Evolutionary conservation across 441 rosid species (phyloP).

Genomic region (Pelargonium australe): DNA sequence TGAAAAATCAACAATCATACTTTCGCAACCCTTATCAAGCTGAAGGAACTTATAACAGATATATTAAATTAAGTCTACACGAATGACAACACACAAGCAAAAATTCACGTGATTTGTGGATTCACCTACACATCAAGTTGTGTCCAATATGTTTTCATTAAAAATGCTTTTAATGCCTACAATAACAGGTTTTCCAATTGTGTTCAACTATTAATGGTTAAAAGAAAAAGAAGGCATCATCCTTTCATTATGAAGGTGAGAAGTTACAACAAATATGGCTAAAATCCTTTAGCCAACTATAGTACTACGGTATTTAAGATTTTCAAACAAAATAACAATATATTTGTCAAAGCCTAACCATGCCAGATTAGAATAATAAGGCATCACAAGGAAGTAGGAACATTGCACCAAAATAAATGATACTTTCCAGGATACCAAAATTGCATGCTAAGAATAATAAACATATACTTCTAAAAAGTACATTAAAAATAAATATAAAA

Average conservation of each 20-base stretch:
- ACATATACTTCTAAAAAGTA: neutral
- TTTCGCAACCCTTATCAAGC: neutral
- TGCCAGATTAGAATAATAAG: neutral
- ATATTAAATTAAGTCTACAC: neutral
- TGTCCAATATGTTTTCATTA: neutral
- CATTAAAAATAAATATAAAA: no score
- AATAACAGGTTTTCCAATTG: neutral
- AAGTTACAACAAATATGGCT: neutral
- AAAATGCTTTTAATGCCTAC: neutral
- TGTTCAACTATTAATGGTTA: neutral
- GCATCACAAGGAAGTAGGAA: neutral
- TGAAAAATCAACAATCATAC: slow-evolving; percentile 12
- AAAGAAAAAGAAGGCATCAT: slow-evolving; percentile 3
- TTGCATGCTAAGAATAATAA: neutral
- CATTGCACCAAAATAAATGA: neutral
- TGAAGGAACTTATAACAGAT: neutral
- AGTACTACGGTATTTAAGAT: neutral
- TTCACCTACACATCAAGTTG: neutral
- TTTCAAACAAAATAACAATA: neutral
- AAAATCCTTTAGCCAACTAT: slow-evolving; percentile 3
- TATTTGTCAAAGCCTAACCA: slow-evolving; percentile 3
- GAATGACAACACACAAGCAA: neutral
- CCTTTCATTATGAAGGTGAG: neutral
- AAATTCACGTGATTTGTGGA: neutral
- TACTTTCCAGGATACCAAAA: slow-evolving; percentile 3